Evolutionary conservation across 2,329 filamentous ascomycete species (phyloP).

Genomic region (Bipolaris bicolor): DNA sequence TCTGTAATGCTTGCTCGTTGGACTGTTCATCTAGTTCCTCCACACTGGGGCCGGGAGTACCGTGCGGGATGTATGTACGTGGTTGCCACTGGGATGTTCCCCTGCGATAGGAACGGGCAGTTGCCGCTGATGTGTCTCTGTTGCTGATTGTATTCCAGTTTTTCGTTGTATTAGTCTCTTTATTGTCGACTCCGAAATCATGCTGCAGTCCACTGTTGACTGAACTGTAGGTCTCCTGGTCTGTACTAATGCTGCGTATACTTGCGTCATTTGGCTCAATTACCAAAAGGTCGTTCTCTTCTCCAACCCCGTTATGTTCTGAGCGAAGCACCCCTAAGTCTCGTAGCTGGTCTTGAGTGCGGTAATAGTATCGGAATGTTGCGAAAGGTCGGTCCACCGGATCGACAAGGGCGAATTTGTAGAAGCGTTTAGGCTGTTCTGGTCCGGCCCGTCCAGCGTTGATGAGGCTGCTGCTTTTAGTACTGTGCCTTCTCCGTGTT

Average conservation of each 20-base stretch:
- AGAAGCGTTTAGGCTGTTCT: slow-evolving; percentile 53
- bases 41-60: slow-evolving; percentile 9
- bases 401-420: slow-evolving; percentile 58
- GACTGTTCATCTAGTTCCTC: background rate
- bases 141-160: background rate
- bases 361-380: slow-evolving; percentile 52
- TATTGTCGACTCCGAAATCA: no score
- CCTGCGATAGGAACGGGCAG: background rate
- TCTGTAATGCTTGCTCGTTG: slow-evolving; percentile 7
- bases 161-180: background rate
- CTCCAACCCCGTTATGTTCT: slow-evolving; percentile 18
- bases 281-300: slow-evolving; percentile 30
- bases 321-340: slow-evolving; percentile 30
- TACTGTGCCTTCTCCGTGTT: background rate
- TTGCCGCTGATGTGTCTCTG: background rate
- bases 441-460: slow-evolving; percentile 47
- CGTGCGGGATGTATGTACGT: slow-evolving; percentile 23
- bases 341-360: slow-evolving; percentile 38
- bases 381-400: slow-evolving; percentile 56
- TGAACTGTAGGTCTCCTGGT: background rate
- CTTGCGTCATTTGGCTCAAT: slow-evolving; percentile 32
- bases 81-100: background rate
- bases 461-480: slow-evolving; percentile 41
- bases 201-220: background rate
- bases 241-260: background rate